phyloP scores from a whole-genome alignment of 352 stramenopile genomes.

The Globisporangium solare region DNA sequence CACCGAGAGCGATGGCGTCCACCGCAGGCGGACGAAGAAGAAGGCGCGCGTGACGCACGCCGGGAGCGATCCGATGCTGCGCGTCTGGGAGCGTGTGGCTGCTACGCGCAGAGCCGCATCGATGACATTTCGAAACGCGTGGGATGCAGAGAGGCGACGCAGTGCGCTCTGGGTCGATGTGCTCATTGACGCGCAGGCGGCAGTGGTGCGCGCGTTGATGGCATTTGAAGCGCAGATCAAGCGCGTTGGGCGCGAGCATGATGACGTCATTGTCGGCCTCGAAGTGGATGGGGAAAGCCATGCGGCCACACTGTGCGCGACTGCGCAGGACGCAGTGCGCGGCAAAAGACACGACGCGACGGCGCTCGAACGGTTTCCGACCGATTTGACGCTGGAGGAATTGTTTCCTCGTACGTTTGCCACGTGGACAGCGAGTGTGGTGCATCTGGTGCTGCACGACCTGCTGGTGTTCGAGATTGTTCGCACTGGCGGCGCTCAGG shows the following conservation, averaged over 20 bases:
- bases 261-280: neutral
- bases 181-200: neutral
- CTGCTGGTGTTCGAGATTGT: constrained; percentile 38
- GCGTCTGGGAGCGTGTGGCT: neutral
- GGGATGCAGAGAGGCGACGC: constrained; percentile 3
- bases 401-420: constrained; percentile 21
- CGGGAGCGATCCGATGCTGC: constrained; percentile 2
- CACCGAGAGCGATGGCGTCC: neutral
- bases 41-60: neutral
- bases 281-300: neutral
- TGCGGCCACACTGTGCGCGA: neutral
- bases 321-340: neutral
- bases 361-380: constrained; percentile 1
- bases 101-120: neutral
- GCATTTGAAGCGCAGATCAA: neutral
- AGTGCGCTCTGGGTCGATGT: constrained; percentile 13
- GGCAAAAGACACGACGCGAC: neutral
- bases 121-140: constrained; percentile 12
- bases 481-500: neutral
- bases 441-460: constrained; percentile 19
- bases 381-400: constrained; percentile 13
- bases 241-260: neutral
- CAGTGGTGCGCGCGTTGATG: neutral
- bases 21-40: constrained; percentile 2
- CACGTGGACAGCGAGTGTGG: constrained; percentile 13